A percentile compares a stretch with the other conserved stretches of the same genome.
Evolutionary conservation across 306 rosid species (phyloP).

Genomic region (Mucuna pruriens): DNA sequence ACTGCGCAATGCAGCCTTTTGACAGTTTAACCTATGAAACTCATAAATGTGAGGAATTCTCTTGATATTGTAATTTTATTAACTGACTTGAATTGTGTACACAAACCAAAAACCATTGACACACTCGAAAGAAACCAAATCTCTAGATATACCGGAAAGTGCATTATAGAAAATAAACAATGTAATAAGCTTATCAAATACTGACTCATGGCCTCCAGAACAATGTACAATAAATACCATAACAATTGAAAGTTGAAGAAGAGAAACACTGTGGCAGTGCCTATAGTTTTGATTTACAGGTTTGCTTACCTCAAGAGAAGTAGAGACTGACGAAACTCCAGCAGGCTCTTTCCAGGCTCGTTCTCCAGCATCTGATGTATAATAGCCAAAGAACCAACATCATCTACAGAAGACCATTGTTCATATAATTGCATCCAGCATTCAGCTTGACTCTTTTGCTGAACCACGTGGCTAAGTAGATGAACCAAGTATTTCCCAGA

Average conservation of each 20-base stretch:
- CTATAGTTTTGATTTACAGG: slow-evolving; percentile 4
- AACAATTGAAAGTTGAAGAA: slow-evolving; percentile 32
- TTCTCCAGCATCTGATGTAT: slow-evolving; percentile 76
- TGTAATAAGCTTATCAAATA: background rate
- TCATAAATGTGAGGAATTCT: slow-evolving; percentile 9
- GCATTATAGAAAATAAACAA: no score
- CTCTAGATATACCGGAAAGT: slow-evolving; percentile 3
- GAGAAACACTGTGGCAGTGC: background rate
- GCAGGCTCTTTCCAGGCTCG: slow-evolving; percentile 62
- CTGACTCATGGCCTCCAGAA: background rate
- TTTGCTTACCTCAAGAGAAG: slow-evolving; percentile 67
- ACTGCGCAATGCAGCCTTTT: slow-evolving; percentile 76
- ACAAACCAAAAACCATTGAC: background rate
- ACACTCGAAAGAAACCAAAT: background rate
- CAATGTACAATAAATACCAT: slow-evolving; percentile 7
- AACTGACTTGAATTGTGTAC: background rate
- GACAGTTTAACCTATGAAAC: slow-evolving; percentile 69
- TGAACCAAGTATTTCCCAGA: slow-evolving; percentile 57
- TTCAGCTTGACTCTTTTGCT: slow-evolving; percentile 61
- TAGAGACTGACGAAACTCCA: slow-evolving; percentile 74
- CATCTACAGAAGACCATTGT: slow-evolving; percentile 78
- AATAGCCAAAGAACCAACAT: slow-evolving; percentile 74
- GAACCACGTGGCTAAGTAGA: slow-evolving; percentile 52
- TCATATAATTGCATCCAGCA: slow-evolving; percentile 84
- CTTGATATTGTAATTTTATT: background rate